These are phyloP conservation scores for Bruguiera parviflora DNA, from an alignment of 345 rosid genomes.

Conservation along the genomic window DNA sequence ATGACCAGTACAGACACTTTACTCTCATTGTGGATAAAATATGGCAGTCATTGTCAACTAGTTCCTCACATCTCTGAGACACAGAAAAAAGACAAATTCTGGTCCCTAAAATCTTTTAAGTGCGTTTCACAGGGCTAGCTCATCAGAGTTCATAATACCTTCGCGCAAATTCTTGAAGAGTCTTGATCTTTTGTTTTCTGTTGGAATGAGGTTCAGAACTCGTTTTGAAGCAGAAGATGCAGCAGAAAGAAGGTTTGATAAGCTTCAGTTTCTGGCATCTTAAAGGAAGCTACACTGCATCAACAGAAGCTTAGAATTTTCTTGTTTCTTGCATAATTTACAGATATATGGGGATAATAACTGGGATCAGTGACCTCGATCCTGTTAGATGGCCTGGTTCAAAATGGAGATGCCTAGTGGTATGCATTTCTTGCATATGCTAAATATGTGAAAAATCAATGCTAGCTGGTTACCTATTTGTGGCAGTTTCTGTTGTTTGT, in stretches of 20 bases:
- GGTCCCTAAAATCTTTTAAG: not conserved
- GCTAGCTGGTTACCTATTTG: not conserved
- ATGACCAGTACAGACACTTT: too few species aligned
- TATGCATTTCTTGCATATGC: constrained; percentile 20
- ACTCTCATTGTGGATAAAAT: too few species aligned
- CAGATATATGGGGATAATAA: constrained; percentile 79
- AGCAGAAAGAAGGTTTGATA: constrained; percentile 73
- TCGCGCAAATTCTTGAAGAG: constrained; percentile 70
- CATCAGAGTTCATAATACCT: constrained; percentile 75
- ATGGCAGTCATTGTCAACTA: too few species aligned
- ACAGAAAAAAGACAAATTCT: too few species aligned
- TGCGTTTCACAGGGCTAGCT: constrained; percentile 48
- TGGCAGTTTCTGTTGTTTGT: not conserved
- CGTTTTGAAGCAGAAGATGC: constrained; percentile 88
- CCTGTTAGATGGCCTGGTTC: constrained; percentile 92
- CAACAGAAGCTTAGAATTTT: constrained; percentile 10
- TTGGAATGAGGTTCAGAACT: constrained; percentile 90
- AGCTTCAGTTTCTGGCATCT: not conserved
- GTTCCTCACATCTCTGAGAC: too few species aligned
- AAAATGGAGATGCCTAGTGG: constrained; percentile 92
- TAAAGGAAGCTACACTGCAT: not conserved
- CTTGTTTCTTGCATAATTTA: not conserved
- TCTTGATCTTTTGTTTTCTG: constrained; percentile 53
- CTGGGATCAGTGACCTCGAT: constrained; percentile 76
- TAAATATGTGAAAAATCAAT: not conserved